Base-by-base conservation (phyloP, 2,329 filamentous ascomycete species). In the Fusarium sp. region DNA sequence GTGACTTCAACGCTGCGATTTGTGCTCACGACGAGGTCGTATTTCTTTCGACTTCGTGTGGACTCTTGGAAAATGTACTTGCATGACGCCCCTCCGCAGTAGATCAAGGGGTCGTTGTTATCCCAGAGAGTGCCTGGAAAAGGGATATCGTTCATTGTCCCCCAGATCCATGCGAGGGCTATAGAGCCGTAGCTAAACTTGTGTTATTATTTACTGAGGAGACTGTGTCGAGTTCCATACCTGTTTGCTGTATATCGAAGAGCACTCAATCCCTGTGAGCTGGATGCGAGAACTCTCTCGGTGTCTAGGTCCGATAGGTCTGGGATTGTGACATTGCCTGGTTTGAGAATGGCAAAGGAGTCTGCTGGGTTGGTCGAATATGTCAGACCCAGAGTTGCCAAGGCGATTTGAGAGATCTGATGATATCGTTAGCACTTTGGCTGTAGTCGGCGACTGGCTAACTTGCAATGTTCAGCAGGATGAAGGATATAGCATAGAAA, bases 171-270 rank as follows among this genome's bases (percentile, higher is more conserved):
- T 4, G 79, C 81, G 6, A 82, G 80, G 2, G 80, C 81, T 11
- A 86, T 70, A 13, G 80, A 80, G 10, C 85, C 85, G 61, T 84
- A 86, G 57, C 84, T 86, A 29, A 5, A 2, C 2, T 5, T 2
- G 6, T 22, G 43, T 67, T 24, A 57, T 2, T 4, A 8, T 56
- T 24, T 3, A 5, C 3, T 6, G 61, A 8, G 13, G 4, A n/a
- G 52, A 0, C 2, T 4, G 24, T 20, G 9, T 4, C 8, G 11
- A 4, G 14, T 2, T 16, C 13, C 72, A 35, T 61, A 82, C 83
- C 80, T 82, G 39, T 86, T 85, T 14, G 86, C 85, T 1, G 83
- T 84, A 56, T 84, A 86, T 58, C 84, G 78, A 24, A 85, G 78
- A 27, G 84, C 83, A n/a, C 72, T 79, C 16, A 70, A 62, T 3